Conservation (phyloP, 2,329 filamentous ascomycete species). For the Aspergillus brunneoviolaceus region DNA sequence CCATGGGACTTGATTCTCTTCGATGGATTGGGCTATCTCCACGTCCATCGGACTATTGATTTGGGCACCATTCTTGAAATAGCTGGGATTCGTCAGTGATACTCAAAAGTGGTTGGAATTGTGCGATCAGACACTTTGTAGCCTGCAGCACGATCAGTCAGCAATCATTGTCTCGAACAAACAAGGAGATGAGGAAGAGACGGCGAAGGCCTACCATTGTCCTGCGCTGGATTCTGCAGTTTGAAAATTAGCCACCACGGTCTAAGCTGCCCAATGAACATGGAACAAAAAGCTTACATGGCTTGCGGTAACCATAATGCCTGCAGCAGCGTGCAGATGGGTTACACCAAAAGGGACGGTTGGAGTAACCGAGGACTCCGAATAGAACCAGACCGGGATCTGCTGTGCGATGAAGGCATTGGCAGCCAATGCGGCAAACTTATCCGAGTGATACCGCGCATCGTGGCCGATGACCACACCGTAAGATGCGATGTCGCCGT, state of each 20-base stretch:
- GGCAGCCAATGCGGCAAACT: slow-evolving; percentile 60
- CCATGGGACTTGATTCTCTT: slow-evolving; percentile 54
- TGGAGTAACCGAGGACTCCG: slow-evolving; percentile 58
- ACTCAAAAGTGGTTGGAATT: not conserved
- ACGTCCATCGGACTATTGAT: slow-evolving; percentile 63
- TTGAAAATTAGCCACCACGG: not conserved
- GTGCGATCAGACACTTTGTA: slow-evolving; percentile 57
- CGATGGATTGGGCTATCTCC: slow-evolving; percentile 58
- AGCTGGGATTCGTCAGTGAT: slow-evolving; percentile 39
- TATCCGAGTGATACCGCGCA: slow-evolving; percentile 61
- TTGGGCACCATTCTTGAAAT: slow-evolving; percentile 64
- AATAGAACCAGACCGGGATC: slow-evolving; percentile 61
- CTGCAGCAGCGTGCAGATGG: slow-evolving; percentile 55
- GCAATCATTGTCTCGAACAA: not conserved
- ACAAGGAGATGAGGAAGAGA: not conserved
- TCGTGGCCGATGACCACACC: slow-evolving; percentile 63
- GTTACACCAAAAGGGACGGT: slow-evolving; percentile 62
- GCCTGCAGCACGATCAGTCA: slow-evolving; percentile 34
- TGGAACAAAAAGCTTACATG: slow-evolving; percentile 43
- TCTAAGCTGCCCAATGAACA: not conserved
- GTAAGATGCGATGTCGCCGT: slow-evolving; percentile 42
- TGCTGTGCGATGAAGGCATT: slow-evolving; percentile 59
- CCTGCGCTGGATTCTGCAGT: slow-evolving; percentile 56
- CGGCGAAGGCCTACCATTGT: slow-evolving; percentile 51
- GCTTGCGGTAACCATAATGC: slow-evolving; percentile 66